Conservation (phyloP, 768 basidiomycete species). For the Mrakia gelida region DNA sequence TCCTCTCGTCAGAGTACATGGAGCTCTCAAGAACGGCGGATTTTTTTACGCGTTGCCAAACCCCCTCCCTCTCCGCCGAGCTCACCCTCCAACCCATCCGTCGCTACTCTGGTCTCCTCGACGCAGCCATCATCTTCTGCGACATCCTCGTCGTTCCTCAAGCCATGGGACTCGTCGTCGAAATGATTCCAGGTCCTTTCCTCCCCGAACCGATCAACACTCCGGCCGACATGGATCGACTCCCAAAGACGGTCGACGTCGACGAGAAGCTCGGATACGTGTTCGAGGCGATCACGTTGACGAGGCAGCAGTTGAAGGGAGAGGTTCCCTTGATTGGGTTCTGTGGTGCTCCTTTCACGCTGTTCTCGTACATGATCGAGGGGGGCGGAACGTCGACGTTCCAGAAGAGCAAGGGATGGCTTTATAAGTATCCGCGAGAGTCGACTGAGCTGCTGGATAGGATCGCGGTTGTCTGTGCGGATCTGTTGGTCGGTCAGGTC, state of each 20-base stretch:
- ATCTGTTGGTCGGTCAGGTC: slow-evolving; percentile 86
- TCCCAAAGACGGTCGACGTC: slow-evolving; percentile 66
- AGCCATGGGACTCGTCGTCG: slow-evolving; percentile 79
- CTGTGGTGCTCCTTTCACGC: slow-evolving; percentile 95
- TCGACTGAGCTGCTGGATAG: slow-evolving; percentile 68
- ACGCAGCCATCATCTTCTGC: slow-evolving; percentile 96
- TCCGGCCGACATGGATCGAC: slow-evolving; percentile 65
- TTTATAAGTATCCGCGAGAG: slow-evolving; percentile 83
- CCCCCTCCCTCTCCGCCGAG: slow-evolving; percentile 79
- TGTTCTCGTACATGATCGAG: slow-evolving; percentile 97
- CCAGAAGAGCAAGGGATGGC: slow-evolving; percentile 88
- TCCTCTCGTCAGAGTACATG: slow-evolving; percentile 67
- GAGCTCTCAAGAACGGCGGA: slow-evolving; percentile 76
- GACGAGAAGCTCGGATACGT: slow-evolving; percentile 82
- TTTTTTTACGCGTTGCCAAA: too few species aligned
- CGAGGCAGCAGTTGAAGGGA: slow-evolving; percentile 72
- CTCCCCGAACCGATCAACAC: slow-evolving; percentile 81
- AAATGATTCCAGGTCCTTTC: slow-evolving; percentile 83
- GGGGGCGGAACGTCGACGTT: slow-evolving; percentile 88
- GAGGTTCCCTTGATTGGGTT: slow-evolving; percentile 96
- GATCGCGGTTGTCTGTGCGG: slow-evolving; percentile 84
- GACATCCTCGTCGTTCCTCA: slow-evolving; percentile 98
- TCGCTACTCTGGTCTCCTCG: slow-evolving; percentile 76
- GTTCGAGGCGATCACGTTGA: slow-evolving; percentile 82
- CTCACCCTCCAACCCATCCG: slow-evolving; percentile 92